Base-by-base conservation (phyloP, 2,329 filamentous ascomycete genomes). In the Aspergillus tubingensis region DNA sequence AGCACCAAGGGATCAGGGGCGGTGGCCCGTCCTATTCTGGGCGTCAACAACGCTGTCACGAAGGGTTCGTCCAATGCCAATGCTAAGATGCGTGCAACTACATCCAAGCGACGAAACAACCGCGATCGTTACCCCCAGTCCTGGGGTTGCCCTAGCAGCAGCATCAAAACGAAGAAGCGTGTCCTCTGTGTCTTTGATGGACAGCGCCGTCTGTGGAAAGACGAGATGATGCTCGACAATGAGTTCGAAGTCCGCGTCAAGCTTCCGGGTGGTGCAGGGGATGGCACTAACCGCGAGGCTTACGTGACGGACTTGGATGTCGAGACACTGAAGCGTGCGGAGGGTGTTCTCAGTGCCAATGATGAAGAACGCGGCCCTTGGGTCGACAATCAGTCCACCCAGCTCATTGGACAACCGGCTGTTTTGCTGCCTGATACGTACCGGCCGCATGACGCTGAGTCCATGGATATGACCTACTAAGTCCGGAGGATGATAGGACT, bases 121-220 rank as follows among this genome's bases (percentile, higher is more conserved):
- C 88, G 92, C 67, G 93, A 92, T 76, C 91, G 96, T 76, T 98
- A 96, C 75, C 95, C 95, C 11, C 87, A 91, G 0, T 93, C 91
- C 1, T 99, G 95, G 95, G 94, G 95, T 55, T 95, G 93, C 70
- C 86, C 93, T 64, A 88, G 91, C 71, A 90, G 91, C 70, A 92
- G 95, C 81, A 96, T 98, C 91, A 96, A 91, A 73, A 96, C 96
- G 87, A 97, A 96, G 86, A 97, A 97, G 86, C 91, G 95, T 27
- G 92, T 97, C 58, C 83, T 98, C 70, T 92, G 92, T 65, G 91
- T 96, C 19, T 99, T 96, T 71, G 92, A 98, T 72, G 95, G 95
- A 0, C 85, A 85, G 15, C 88, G 93, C 56, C 88, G 94, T 44
- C 84, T 99, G 53, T 95, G 91, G 85, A 98, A 98, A 81, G 95